A percentile compares a stretch with the other conserved stretches of the same genome.
Conservation (phyloP, 140 eudicot species). For the Ambrosia hybrid region DNA sequence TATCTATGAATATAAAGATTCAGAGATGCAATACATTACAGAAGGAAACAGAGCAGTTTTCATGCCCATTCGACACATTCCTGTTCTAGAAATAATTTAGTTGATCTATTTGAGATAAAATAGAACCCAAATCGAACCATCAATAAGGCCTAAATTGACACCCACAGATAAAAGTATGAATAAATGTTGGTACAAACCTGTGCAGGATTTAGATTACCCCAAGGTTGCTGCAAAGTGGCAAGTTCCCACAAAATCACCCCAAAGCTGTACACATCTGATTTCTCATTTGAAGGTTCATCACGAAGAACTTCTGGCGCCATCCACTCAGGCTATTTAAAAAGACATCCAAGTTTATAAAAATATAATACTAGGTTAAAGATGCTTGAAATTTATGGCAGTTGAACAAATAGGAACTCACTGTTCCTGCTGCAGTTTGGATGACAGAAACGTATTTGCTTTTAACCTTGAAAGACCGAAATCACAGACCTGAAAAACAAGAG, state of each 20-base stretch:
- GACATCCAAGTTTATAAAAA: not conserved
- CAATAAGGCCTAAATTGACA: too few relatives aligned
- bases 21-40: too few relatives aligned
- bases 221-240: constrained; percentile 48
- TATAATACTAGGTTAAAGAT: not conserved
- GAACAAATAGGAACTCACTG: constrained; percentile 34
- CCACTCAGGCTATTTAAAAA: constrained; percentile 48
- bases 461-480: constrained; percentile 55
- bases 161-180: not conserved
- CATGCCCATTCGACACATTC: too few relatives aligned
- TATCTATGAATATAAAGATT: too few relatives aligned
- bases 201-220: constrained; percentile 48
- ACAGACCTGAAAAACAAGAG: constrained; percentile 35
- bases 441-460: constrained; percentile 55
- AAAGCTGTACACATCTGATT: constrained; percentile 55
- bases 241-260: constrained; percentile 60
- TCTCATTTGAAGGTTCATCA: constrained; percentile 52
- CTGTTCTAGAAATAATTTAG: too few relatives aligned
- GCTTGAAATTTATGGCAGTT: not conserved
- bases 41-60: too few relatives aligned
- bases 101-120: too few relatives aligned
- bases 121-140: too few relatives aligned
- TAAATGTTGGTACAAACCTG: constrained; percentile 35
- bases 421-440: constrained; percentile 61
- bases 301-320: constrained; percentile 65